Evolutionary conservation across 1,284 basidiomycete genomes (phyloP).

Genomic region (Sanghuangporus sanghuang): DNA sequence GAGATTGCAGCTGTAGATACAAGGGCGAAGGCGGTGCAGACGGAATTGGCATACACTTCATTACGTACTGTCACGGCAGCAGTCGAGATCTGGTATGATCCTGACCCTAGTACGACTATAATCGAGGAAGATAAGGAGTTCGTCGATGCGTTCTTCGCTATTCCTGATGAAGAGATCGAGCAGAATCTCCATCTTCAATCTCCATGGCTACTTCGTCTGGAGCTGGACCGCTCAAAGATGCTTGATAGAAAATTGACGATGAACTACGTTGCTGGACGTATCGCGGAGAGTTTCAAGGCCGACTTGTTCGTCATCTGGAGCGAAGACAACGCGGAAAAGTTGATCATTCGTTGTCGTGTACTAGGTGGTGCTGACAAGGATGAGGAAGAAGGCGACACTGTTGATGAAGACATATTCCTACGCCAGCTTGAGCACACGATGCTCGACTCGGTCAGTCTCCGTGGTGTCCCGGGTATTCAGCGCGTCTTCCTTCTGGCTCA

Average conservation of each 20-base stretch:
- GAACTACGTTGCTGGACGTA: slow-evolving; percentile 91
- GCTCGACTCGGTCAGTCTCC: slow-evolving; percentile 92
- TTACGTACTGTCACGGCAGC: slow-evolving; percentile 93
- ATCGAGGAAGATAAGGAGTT: slow-evolving; percentile 97
- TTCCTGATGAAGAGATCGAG: slow-evolving; percentile 96
- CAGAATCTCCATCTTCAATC: slow-evolving; percentile 89
- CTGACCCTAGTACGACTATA: slow-evolving; percentile 86
- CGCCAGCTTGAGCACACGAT: slow-evolving; percentile 95
- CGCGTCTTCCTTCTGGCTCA: slow-evolving; percentile 93
- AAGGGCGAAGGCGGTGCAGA: slow-evolving; percentile 83
- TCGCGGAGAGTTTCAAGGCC: slow-evolving; percentile 92
- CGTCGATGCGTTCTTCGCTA: slow-evolving; percentile 99
- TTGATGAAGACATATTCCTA: slow-evolving; percentile 96
- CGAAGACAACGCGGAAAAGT: slow-evolving; percentile 97
- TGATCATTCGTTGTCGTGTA: slow-evolving; percentile 95
- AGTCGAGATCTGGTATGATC: slow-evolving; percentile 98
- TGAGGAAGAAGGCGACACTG: slow-evolving; percentile 67
- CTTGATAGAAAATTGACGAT: slow-evolving; percentile 96
- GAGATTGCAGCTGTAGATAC: slow-evolving; percentile 59
- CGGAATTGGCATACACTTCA: slow-evolving; percentile 92
- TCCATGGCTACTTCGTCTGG: slow-evolving; percentile 95
- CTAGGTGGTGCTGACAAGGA: slow-evolving; percentile 89
- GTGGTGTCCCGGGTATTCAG: slow-evolving; percentile 88
- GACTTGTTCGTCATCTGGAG: slow-evolving; percentile 99
- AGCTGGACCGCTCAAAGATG: slow-evolving; percentile 96